Conservation (phyloP, 768 basidiomycete species). For the Boletus bicolor region DNA sequence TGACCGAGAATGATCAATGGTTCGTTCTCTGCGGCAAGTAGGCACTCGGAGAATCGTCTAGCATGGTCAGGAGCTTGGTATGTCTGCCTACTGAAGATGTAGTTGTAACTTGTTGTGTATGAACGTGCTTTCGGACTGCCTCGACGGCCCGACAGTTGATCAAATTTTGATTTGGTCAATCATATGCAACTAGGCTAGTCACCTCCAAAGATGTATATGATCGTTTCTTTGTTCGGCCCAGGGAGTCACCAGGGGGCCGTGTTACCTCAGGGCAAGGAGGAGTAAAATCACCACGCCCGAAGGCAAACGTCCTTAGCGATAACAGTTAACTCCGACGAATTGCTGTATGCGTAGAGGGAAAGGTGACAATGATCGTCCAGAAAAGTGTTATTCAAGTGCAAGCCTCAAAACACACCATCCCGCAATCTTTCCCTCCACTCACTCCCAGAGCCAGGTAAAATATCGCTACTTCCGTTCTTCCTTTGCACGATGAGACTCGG, state of each 20-base stretch:
- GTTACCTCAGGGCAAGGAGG: no score
- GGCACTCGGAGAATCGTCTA: no score
- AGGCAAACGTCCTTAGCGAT: background rate
- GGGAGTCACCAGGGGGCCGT: no score
- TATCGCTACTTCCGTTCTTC: slow-evolving; percentile 57
- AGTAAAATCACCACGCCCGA: background rate
- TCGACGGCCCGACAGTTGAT: no score
- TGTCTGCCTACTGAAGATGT: no score
- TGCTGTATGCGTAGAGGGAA: background rate
- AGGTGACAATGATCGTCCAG: background rate
- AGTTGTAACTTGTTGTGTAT: no score
- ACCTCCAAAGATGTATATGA: background rate
- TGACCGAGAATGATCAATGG: no score
- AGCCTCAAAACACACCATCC: slow-evolving; percentile 42
- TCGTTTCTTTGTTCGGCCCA: background rate
- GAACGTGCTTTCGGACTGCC: no score
- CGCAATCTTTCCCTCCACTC: slow-evolving; percentile 51
- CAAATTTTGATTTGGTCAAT: no score
- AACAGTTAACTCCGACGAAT: background rate
- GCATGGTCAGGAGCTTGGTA: no score
- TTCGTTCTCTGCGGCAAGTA: no score
- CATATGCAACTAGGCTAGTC: no score
- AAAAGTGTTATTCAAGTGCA: background rate
- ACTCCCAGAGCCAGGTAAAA: slow-evolving; percentile 47
- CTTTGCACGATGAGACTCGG: slow-evolving; percentile 67